These are phyloP conservation scores for Candida silvicultrix DNA, from an alignment of 805 yeast genomes.

Conservation along the genomic window DNA sequence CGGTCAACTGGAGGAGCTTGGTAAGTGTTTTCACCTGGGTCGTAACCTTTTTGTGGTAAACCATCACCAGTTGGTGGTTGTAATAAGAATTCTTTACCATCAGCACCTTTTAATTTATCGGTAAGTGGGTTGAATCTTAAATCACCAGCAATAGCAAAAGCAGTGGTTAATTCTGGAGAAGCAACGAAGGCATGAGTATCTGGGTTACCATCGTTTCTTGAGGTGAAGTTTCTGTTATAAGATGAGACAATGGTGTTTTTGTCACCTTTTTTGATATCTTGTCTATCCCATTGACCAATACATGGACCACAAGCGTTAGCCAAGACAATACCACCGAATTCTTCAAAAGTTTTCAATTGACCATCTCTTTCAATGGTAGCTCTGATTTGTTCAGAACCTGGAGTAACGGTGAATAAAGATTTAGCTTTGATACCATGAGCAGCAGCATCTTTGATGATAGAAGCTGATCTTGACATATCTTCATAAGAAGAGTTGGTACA, in stretches of 20 bases:
- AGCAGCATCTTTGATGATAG: slow-evolving; percentile 87
- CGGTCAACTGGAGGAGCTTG: slow-evolving; percentile 96
- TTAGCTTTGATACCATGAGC: slow-evolving; percentile 87
- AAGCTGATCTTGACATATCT: slow-evolving; percentile 96
- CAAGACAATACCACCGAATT: slow-evolving; percentile 88
- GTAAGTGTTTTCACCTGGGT: slow-evolving; percentile 89
- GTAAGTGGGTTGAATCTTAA: slow-evolving; percentile 94
- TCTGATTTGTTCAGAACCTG: slow-evolving; percentile 98
- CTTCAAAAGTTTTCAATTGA: slow-evolving; percentile 77
- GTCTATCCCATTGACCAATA: slow-evolving; percentile 99
- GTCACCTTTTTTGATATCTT: slow-evolving; percentile 86
- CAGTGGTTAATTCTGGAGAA: slow-evolving; percentile 94
- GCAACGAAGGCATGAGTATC: slow-evolving; percentile 96
- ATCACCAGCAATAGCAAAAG: slow-evolving; percentile 93
- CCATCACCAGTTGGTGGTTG: slow-evolving; percentile 86
- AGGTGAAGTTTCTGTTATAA: slow-evolving; percentile 96
- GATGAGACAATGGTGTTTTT: slow-evolving; percentile 96
- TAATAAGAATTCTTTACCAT: slow-evolving; percentile 88
- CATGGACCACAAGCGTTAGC: slow-evolving; percentile 99
- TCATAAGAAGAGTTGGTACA: slow-evolving; percentile 98
- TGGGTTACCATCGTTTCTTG: slow-evolving; percentile 98
- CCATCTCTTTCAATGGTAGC: slow-evolving; percentile 98
- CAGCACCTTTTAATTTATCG: slow-evolving; percentile 78
- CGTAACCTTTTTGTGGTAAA: slow-evolving; percentile 86
- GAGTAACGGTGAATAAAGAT: slow-evolving; percentile 88